Evolutionary conservation across 768 basidiomycete genomes (phyloP), one percentile per base, ranked within the genome.

Genomic region (Auriscalpium vulgare): DNA sequence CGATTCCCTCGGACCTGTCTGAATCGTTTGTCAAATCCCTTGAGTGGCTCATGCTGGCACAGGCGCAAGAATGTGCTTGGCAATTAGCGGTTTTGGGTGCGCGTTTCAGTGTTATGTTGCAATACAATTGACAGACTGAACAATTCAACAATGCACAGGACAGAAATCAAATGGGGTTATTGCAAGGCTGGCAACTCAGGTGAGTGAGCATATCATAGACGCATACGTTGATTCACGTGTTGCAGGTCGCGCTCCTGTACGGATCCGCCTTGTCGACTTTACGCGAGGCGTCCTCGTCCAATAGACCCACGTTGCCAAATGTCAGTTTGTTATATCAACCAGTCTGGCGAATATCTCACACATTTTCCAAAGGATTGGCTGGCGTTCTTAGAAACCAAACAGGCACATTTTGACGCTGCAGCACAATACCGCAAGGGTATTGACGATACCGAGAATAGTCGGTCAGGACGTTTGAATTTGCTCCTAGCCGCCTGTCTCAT

Each of bases 61-160:
- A 97, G 69, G 95, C 94, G 1, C 95, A 98, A 62, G 97, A 99
- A 72, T 95, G 91, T 66, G 91, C 85, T 44, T 98, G 95, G 95
- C 94, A 95, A 67, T 81, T 87, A 61, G 94, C 94, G 14, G 85
- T 87, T 65, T 71, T 90, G 56, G 89, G 93, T 91, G 63, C 63
- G 56, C 17, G 51, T 52, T 49, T 50, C 14, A 46, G 8, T 43
- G 16, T 45, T 19, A 34, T 19, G 45, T 36, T 59, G 44, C 56
- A 50, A 54, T 52, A 13, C 29, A 7, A 29, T 2, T 21, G 37
- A 17, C 19, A 10, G 9, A 7, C 17, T 46, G 35, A 53, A 49
- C 46, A 38, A 38, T 47, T 46, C 16, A 40, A 9, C 37, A 10
- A 21, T 50, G 11, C 44, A 21, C 17, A 61, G 56, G 53, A n/a